Evolutionary conservation across 2,329 filamentous ascomycete species (phyloP), one percentile per base, ranked within the genome.

Genomic region (Ascochyta koolunga): DNA sequence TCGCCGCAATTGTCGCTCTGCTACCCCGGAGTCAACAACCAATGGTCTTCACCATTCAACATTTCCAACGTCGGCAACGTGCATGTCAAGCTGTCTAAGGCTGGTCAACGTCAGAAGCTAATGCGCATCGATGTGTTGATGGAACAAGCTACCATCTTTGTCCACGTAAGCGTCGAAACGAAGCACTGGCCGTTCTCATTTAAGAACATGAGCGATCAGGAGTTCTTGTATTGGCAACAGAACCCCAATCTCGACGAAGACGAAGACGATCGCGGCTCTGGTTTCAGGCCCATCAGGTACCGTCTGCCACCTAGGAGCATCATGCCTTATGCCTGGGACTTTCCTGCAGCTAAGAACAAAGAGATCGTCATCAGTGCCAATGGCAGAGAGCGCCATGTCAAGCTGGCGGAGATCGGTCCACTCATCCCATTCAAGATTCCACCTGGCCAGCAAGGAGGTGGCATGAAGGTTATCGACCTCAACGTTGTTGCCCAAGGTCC

Each of bases 291-390:
- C 2, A 91, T 99, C 58, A 84, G 91, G 47, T 99, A 99, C 76
- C 89, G 93, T 27, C 81, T 99, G 25, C 96, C 96, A 2, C 88
- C 93, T 11, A 84, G 95, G 56, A 98, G 93, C 75, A 97, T 99
- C 75, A 99, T 99, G 95, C 95, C 96, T 0, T 99, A 99, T 69
- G 93, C 95, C 1, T 99, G 95, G 95, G 96, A 99, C 71, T 99
- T 96, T 76, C 96, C 95, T 1, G 93, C 95, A 1, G 93, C 92
- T n/a, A 97, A 96, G 77, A 89, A 91, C 77, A 96, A 95, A 68
- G 95, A 97, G 72, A 85, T 99, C 33, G 86, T 98, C 43, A 86
- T 99, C 69, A 87, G 82, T 47, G 89, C 88, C 7, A 86, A 88
- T 67, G 87, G 87, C 57, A 91, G 89, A 68, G 92, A 97, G 71